Percentiles rank a stretch among this genome's conserved stretches.
phyloP scores from a whole-genome alignment of 116 monocot species.

The Posidonia oceanica region DNA sequence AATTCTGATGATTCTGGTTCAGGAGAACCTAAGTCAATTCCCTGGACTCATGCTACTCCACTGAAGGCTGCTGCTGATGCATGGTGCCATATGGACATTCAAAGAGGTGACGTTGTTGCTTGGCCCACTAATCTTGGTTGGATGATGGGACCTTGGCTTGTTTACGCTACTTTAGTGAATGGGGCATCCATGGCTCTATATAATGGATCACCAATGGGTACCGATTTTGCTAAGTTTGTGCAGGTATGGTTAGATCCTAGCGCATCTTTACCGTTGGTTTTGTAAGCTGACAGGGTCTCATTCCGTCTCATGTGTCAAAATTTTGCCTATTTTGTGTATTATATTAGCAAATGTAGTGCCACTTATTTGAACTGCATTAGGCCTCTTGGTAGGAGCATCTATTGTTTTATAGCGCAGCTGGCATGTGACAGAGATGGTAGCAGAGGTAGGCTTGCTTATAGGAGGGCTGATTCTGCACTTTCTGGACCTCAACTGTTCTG shows the following conservation, averaged over 20 bases:
- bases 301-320: neutral
- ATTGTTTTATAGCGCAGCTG: no score
- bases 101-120: constrained; percentile 83
- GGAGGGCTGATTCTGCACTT: no score
- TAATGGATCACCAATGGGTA: constrained; percentile 75
- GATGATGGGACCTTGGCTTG: constrained; percentile 99
- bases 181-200: constrained; percentile 94
- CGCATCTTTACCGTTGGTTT: neutral
- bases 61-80: constrained; percentile 93
- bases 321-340: neutral
- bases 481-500: no score
- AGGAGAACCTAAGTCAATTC: constrained; percentile 98
- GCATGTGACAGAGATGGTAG: no score
- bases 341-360: no score
- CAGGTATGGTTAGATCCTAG: constrained; percentile 34
- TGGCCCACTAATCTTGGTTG: constrained; percentile 99
- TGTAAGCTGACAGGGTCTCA: neutral
- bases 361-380: no score
- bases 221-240: constrained; percentile 84
- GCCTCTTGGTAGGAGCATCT: no score
- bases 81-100: constrained; percentile 87
- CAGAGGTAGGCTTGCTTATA: no score
- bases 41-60: constrained; percentile 89
- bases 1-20: neutral
- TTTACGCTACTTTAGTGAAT: constrained; percentile 86